Base-by-base conservation (phyloP, 2,329 filamentous ascomycete genomes). In the Chrysoporthe cubensis region DNA sequence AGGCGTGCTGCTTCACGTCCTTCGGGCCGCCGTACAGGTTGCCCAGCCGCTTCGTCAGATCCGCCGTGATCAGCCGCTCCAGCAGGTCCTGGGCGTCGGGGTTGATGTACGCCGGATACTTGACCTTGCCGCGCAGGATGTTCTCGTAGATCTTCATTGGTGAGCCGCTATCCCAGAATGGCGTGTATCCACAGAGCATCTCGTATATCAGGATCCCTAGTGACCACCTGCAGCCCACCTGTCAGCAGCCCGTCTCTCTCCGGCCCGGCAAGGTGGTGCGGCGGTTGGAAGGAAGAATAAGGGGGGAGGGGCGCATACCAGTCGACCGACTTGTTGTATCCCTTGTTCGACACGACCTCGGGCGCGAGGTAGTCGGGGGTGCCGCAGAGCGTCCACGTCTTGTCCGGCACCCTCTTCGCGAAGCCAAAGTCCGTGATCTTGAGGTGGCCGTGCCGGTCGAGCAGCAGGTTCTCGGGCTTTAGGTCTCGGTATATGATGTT, bases 71-170 rank as follows among this genome's bases (percentile, higher is more conserved):
- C 74, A 99, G 86, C 74, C 94, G 91, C 76, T 96, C 91, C 46
- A 99, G 88, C 67, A 99, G 85, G 78, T 98, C 92, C 77, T 97
- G 94, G 0, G 96, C 96, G 77, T 98, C 96, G 1, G 91, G 90
- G 77, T 98, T 93, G 75, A 99, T 92, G 78, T 98, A 99, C 6
- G 92, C 91, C 65, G 96, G 96, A 78, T 98, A 99, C 82, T 97
- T 98, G 80, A 99, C 92, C 74, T 92, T 91, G 69, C 95, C 96
- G 76, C 94, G 94, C 71, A 99, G 87, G 75, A 99, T 99, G 79
- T 99, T 99, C 83, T 99, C 96, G 82, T 99, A 99, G 76, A 99
- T 99, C 82, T 97, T 97, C 88, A 99, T 97, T 2, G 96, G 95
- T 57, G 93, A 97, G 66, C 95, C 96, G 74, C 92, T 93, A 79